phyloP scores from a whole-genome alignment of 2,329 filamentous ascomycete genomes.

The Westerdykella sp. region DNA sequence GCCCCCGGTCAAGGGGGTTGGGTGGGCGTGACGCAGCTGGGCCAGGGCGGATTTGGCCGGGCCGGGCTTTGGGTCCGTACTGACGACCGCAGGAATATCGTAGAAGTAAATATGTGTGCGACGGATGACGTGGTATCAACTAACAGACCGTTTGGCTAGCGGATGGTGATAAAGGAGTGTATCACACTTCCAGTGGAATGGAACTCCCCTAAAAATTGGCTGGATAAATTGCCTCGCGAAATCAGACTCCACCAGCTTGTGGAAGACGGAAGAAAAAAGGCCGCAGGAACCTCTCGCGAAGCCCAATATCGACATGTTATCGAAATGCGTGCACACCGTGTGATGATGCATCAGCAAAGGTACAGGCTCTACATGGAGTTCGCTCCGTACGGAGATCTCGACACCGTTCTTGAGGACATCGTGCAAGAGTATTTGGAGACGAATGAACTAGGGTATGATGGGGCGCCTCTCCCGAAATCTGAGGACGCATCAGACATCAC shows the following conservation, averaged over 20 bases:
- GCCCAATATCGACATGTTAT: conserved; percentile 1
- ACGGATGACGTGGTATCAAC: not conserved
- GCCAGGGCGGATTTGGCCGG: conserved; percentile 2
- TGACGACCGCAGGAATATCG: conserved; percentile 3
- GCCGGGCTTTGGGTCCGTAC: conserved; percentile 6
- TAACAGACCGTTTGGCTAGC: conserved; percentile 1
- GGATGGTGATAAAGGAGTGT: conserved; percentile 8
- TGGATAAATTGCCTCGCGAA: conserved; percentile 5
- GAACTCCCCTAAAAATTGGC: conserved; percentile 3
- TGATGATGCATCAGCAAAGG: conserved; percentile 6
- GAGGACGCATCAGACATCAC: not conserved
- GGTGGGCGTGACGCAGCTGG: conserved; percentile 4
- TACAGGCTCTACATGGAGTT: conserved; percentile 7
- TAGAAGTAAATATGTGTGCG: conserved; percentile 5
- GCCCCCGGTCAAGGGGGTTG: not conserved
- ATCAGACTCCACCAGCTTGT: conserved; percentile 8
- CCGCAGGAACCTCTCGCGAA: not conserved
- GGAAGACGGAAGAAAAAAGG: not conserved
- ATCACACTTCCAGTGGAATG: not conserved
- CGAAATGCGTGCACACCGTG: conserved; percentile 3
- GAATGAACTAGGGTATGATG: too few relatives aligned
- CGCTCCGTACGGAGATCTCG: conserved; percentile 1
- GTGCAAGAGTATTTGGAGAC: too few relatives aligned
- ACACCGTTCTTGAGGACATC: not conserved
- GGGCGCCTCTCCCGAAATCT: not conserved